A percentile compares a stretch with the other conserved stretches of the same genome.
phyloP scores from a whole-genome alignment of 768 basidiomycete genomes.

The Mycena vitilis region DNA sequence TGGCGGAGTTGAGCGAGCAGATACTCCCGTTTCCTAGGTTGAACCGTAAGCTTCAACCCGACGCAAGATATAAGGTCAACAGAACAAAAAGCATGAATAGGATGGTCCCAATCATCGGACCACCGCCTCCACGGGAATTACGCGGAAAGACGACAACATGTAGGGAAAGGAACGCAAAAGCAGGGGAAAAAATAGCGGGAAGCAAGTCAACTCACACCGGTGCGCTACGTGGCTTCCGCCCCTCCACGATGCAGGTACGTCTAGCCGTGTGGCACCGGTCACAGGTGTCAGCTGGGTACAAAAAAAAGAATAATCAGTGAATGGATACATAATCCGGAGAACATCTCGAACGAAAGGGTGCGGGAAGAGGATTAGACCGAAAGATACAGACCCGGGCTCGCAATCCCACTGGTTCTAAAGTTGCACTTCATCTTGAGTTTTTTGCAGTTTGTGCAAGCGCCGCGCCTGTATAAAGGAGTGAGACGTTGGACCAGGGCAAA shows the following conservation, averaged over 20 bases:
- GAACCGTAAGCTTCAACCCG: slow-evolving; percentile 53
- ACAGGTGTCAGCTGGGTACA: slow-evolving; percentile 64
- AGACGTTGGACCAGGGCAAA: too few species aligned
- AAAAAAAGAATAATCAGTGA: too few species aligned
- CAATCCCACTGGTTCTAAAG: slow-evolving; percentile 53
- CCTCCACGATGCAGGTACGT: slow-evolving; percentile 86
- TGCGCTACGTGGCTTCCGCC: slow-evolving; percentile 79
- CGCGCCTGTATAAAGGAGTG: slow-evolving; percentile 58
- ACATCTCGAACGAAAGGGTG: too few species aligned
- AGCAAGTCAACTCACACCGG: slow-evolving; percentile 73
- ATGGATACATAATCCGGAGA: too few species aligned
- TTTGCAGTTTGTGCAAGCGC: slow-evolving; percentile 89
- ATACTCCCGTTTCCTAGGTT: slow-evolving; percentile 84
- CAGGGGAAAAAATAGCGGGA: not conserved
- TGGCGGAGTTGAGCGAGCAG: slow-evolving; percentile 87
- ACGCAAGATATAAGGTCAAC: slow-evolving; percentile 43
- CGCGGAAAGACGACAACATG: not conserved
- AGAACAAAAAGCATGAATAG: slow-evolving; percentile 35
- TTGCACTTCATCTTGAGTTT: slow-evolving; percentile 94
- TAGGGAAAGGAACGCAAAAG: not conserved
- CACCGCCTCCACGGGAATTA: not conserved
- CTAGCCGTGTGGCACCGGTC: slow-evolving; percentile 78
- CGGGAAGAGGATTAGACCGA: too few species aligned
- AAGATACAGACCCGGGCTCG: not conserved
- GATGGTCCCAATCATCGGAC: not conserved